Percentiles rank a stretch among this genome's conserved stretches.
These are phyloP conservation scores for Aphanomyces invadans DNA, from an alignment of 352 stramenopile species.

Conservation along the genomic window DNA sequence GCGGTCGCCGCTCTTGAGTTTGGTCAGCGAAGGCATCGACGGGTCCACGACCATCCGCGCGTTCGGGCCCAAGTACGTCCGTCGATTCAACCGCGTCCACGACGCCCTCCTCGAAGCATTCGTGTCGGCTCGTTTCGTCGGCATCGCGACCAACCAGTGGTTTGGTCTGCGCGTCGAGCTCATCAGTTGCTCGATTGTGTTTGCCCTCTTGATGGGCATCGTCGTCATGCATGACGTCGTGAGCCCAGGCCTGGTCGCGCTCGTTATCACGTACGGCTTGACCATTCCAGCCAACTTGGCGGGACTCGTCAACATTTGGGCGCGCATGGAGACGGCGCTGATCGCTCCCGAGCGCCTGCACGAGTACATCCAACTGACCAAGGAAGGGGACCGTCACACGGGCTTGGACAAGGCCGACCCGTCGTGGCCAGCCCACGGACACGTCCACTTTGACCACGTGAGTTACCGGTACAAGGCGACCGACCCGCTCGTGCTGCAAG, in stretches of 20 bases:
- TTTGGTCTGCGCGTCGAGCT: slow-evolving; percentile 44
- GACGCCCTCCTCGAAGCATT: background rate
- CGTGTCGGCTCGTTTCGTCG: slow-evolving; percentile 28
- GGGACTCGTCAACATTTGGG: slow-evolving; percentile 79
- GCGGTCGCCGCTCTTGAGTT: background rate
- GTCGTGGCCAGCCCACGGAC: slow-evolving; percentile 5
- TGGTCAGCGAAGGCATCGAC: slow-evolving; percentile 6
- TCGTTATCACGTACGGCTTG: slow-evolving; percentile 14
- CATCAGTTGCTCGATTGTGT: slow-evolving; percentile 31
- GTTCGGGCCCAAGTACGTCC: slow-evolving; percentile 1
- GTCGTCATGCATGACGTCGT: slow-evolving; percentile 7
- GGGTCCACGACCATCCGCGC: slow-evolving; percentile 8
- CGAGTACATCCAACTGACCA: slow-evolving; percentile 59
- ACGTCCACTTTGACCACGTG: slow-evolving; percentile 16
- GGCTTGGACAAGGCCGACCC: background rate
- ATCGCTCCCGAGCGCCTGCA: slow-evolving; percentile 83
- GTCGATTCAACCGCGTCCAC: slow-evolving; percentile 11
- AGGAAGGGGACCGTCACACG: background rate
- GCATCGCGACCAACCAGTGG: slow-evolving; percentile 33
- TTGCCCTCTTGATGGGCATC: slow-evolving; percentile 30
- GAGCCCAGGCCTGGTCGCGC: slow-evolving; percentile 2
- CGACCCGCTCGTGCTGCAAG: slow-evolving; percentile 26
- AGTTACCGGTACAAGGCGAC: slow-evolving; percentile 24
- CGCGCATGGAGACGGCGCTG: slow-evolving; percentile 66
- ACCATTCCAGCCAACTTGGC: slow-evolving; percentile 41